Base-by-base conservation (phyloP, 192 early-diverging fungal genomes). In the Entomortierella lignicola region DNA sequence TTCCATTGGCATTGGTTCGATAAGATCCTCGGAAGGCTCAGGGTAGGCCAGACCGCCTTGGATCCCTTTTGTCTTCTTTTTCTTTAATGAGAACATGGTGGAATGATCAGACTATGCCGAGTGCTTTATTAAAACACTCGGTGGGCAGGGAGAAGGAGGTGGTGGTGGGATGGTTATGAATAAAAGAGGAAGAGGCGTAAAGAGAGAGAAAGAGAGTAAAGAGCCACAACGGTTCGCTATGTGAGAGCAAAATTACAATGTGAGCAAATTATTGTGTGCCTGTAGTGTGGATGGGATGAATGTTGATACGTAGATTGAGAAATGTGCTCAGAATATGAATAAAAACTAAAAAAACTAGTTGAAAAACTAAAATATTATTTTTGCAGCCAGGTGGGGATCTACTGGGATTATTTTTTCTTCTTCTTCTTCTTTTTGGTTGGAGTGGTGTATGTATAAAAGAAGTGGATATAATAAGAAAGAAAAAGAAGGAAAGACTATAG, bases 61-160 rank as follows among this genome's bases (percentile, higher is more conserved):
- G 6, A 69, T 32, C 8, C 66, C 66, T 39, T 62, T 63, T 32
- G 39, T 55, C 51, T 68, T 79, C 26, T 79, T 70, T 51, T 70
- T 70, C 41, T 66, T 66, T 53, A 74, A 50, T 27, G 63, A 63
- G 51, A 74, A 74, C 20, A 74, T 74, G 37, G 47, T 51, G 47
- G n/a, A 27, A 47, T 21, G 43, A 27, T 50, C 11, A 31, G 13
- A 42, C 27, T 70, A 60, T 43, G 25, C 23, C 60, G 51, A 50
- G 60, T 61, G 52, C 32, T 48, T 42, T 55, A 34, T 5, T 31
- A 20, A 51, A 59, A 41, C 18, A 55, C 55, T 55, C 64, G 30
- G 26, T n/a, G 3, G 21, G n/a, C n/a, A 55, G 27, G 63, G 50
- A 55, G 10, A 65, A 0, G n/a, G 48, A n/a, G n/a, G n/a, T n/a